Evolutionary conservation across 805 yeast genomes (phyloP).

Genomic region (Cephaloascus fragrans): DNA sequence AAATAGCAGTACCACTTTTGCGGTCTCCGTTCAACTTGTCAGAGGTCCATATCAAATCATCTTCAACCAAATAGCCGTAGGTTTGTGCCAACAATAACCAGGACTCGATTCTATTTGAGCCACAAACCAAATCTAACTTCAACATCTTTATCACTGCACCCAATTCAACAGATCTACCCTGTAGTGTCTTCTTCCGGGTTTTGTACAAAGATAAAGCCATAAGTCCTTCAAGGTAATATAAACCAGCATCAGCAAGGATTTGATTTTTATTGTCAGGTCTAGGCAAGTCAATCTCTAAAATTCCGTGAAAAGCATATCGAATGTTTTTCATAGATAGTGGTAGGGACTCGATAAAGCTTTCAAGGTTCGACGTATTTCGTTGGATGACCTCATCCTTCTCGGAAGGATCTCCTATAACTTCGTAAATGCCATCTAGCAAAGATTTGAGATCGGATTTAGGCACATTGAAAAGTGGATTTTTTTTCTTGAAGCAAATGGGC

Average conservation of each 20-base stretch:
- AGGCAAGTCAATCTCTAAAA: constrained; percentile 15
- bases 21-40: constrained; percentile 68
- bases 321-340: constrained; percentile 34
- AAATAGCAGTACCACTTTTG: constrained; percentile 46
- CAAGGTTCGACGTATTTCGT: constrained; percentile 35
- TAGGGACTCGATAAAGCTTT: constrained; percentile 35
- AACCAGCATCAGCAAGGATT: constrained; percentile 37
- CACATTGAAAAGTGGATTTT: constrained; percentile 47
- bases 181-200: constrained; percentile 64
- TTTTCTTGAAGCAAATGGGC: constrained; percentile 42
- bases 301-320: constrained; percentile 44
- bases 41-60: constrained; percentile 86
- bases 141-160: constrained; percentile 63
- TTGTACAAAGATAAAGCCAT: constrained; percentile 60
- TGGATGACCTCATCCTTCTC: constrained; percentile 29
- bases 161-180: constrained; percentile 73
- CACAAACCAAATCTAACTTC: constrained; percentile 55
- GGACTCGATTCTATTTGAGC: constrained; percentile 63
- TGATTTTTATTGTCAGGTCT: constrained; percentile 13
- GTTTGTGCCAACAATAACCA: constrained; percentile 84
- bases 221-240: constrained; percentile 63
- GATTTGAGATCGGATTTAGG: constrained; percentile 66
- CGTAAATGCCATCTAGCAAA: constrained; percentile 62
- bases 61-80: constrained; percentile 71
- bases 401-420: constrained; percentile 61